phyloP scores from a whole-genome alignment of 768 basidiomycete genomes.

The Tephrocybe sp. region DNA sequence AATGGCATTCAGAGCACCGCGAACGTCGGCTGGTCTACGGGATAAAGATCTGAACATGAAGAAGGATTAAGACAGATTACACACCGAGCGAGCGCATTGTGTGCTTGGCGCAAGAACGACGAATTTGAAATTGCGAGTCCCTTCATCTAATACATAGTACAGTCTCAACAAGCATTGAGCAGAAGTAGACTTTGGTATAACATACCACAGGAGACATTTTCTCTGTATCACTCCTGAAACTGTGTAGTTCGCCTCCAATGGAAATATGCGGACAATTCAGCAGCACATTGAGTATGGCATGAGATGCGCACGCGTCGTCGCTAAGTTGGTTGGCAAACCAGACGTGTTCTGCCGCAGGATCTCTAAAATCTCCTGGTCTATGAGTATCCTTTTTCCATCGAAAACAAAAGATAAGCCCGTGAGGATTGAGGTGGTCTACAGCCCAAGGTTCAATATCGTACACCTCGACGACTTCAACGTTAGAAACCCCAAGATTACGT shows the following conservation, averaged over 20 bases:
- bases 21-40: conserved; percentile 53
- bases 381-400: conserved; percentile 51
- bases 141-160: conserved; percentile 44
- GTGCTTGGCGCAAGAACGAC: conserved; percentile 48
- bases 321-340: conserved; percentile 73
- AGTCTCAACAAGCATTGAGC: neutral
- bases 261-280: conserved; percentile 53
- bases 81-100: conserved; percentile 61
- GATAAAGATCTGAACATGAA: conserved; percentile 1
- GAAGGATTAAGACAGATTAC: conserved; percentile 12
- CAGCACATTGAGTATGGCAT: conserved; percentile 57
- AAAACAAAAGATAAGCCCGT: conserved; percentile 64
- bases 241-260: conserved; percentile 40
- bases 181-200: too few species aligned
- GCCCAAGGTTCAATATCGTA: conserved; percentile 66
- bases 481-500: conserved; percentile 48
- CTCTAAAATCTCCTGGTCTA: conserved; percentile 43
- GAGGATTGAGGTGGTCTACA: conserved; percentile 54
- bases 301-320: conserved; percentile 63
- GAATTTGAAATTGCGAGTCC: conserved; percentile 60
- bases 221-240: conserved; percentile 48
- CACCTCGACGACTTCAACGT: conserved; percentile 54
- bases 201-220: conserved; percentile 57
- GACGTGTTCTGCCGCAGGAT: conserved; percentile 52
- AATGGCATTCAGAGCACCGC: conserved; percentile 46